Base-by-base conservation (phyloP, 352 stramenopile species). In the Pythium utonaiense region DNA sequence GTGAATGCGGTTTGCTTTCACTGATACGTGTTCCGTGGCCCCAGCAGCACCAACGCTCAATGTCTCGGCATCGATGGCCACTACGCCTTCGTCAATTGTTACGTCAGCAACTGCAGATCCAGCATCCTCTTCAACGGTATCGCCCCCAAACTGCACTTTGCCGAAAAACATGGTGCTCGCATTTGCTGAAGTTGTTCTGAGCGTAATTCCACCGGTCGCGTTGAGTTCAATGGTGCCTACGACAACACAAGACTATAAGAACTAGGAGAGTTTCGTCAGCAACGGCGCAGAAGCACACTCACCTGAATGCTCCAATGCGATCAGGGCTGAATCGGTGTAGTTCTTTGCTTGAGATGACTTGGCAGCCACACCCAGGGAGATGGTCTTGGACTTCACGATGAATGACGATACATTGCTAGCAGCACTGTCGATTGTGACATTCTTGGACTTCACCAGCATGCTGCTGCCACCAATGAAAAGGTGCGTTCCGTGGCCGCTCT, bases 401-500 rank as follows among this genome's bases (percentile, higher is more conserved):
- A 88, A 52, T 16, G 64, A 64, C 9, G 80, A 87, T 12, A 50
- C 64, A 7, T 64, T 77, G 6, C 36, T 56, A 6, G 60, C 77
- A 17, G 59, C 50, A 25, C 88, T 90, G 64, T 73, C 67, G 31
- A 90, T 69, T 16, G 66, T 72, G 19, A 88, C 67, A 27, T 64
- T 67, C 44, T 83, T 67, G 3, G 80, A 62, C 14, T 67, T 66
- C 13, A 83, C 70, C 13, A 75, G 67, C 52, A 87, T 70, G 3
- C 34, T 52, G 1, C 64, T 65, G 12, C 80, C 80, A 31, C 63
- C 75, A 13, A 89, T 56, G 6, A 66, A 76, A 9, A 89, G 56
- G n/a, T 64, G 57, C 12, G 74, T 88, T 6, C 53, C 60, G 45
- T 80, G 78, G 27, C 83, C 62, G 14, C 42, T 60, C 10, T 69